A percentile compares a stretch with the other conserved stretches of the same genome.
phyloP scores from a whole-genome alignment of 2,329 filamentous ascomycete genomes.

The Mycocentrospora acerina region DNA sequence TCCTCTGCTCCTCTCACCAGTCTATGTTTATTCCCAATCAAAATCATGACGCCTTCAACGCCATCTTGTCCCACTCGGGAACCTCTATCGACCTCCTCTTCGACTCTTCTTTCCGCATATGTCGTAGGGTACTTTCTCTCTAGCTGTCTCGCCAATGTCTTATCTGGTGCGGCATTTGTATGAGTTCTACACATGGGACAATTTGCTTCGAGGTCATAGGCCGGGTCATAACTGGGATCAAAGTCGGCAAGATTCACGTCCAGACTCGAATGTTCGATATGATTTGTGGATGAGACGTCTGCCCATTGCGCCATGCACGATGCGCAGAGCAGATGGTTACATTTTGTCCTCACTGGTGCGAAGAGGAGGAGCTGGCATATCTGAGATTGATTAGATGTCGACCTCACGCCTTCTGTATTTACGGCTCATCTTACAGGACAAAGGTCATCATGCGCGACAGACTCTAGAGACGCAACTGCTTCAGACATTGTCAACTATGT shows the following conservation, averaged over 20 bases:
- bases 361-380: conserved; percentile 49
- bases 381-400: conserved; percentile 9
- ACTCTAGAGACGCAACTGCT: conserved; percentile 9
- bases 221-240: conserved; percentile 33
- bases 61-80: conserved; percentile 24
- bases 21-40: conserved; percentile 48
- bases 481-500: conserved; percentile 21
- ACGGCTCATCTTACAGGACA: conserved; percentile 45
- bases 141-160: conserved; percentile 27
- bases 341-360: conserved; percentile 46
- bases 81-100: conserved; percentile 33
- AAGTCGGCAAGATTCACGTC: conserved; percentile 45
- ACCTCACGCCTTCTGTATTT: no score
- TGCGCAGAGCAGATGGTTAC: conserved; percentile 48
- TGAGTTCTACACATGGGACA: conserved; percentile 51
- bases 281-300: conserved; percentile 40
- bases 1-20: conserved; percentile 21
- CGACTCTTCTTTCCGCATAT: conserved; percentile 39
- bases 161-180: conserved; percentile 39
- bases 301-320: conserved; percentile 52
- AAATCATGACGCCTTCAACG: conserved; percentile 45
- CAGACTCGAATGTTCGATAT: conserved; percentile 40
- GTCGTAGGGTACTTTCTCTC: conserved; percentile 37
- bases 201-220: conserved; percentile 41
- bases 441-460: conserved; percentile 44